Conservation (phyloP, 208 protist species). For the Kentomonas sorsogonicus region DNA sequence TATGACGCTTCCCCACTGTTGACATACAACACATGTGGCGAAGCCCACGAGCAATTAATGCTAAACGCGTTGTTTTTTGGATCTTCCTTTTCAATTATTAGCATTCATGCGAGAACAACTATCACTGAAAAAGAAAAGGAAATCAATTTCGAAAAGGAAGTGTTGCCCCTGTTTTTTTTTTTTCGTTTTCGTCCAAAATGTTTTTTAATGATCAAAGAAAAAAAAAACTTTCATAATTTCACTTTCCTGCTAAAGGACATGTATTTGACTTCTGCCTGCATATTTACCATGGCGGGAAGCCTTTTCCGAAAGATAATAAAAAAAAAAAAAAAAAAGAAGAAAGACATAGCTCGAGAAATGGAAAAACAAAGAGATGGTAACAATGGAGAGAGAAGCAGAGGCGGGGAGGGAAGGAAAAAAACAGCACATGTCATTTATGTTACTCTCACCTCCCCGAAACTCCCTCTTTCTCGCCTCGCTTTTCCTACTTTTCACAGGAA, state of each 20-base stretch:
- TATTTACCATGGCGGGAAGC: too few species aligned
- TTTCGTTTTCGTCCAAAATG: not conserved
- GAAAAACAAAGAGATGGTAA: constrained; percentile 11
- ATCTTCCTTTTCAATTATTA: constrained; percentile 1
- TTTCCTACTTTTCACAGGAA: too few species aligned
- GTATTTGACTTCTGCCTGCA: not conserved
- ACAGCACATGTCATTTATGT: not conserved
- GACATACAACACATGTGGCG: too few species aligned
- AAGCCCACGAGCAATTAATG: too few species aligned
- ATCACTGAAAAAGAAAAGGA: not conserved
- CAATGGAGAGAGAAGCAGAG: constrained; percentile 4
- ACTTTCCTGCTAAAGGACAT: not conserved
- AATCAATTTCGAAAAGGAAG: not conserved
- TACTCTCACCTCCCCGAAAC: too few species aligned
- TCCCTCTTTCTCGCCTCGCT: too few species aligned
- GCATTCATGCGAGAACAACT: not conserved
- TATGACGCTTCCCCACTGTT: too few species aligned
- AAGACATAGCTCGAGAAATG: constrained; percentile 11
- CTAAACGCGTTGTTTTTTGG: not conserved
- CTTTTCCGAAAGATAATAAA: constrained; percentile 12
- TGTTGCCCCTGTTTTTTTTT: not conserved
- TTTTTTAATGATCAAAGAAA: constrained; percentile 1
- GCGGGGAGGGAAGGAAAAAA: not conserved
- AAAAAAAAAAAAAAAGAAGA: constrained; percentile 11
- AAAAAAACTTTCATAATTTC: not conserved